phyloP scores from a whole-genome alignment of 2,329 filamentous ascomycete species.

The Stagonosporopsis rhizophila region DNA sequence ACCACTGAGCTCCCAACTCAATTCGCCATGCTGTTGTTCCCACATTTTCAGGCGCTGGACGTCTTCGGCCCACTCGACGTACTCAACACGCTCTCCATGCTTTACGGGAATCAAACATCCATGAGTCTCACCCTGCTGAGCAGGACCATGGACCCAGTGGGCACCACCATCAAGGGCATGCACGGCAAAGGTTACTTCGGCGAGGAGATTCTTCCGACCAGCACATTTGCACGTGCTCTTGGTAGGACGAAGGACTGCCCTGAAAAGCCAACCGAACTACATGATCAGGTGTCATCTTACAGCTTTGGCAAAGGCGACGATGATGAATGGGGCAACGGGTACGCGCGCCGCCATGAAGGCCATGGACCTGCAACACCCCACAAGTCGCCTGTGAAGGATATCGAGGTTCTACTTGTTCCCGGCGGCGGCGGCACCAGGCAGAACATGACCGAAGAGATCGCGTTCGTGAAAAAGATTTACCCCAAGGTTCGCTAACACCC shows the following conservation, averaged over 20 bases:
- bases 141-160: slow-evolving; percentile 39
- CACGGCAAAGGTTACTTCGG: slow-evolving; percentile 34
- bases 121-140: slow-evolving; percentile 40
- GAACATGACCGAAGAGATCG: slow-evolving; percentile 48
- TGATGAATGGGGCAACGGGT: slow-evolving; percentile 17
- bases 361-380: neutral
- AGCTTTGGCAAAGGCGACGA: slow-evolving; percentile 1
- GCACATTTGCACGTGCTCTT: slow-evolving; percentile 61
- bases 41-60: slow-evolving; percentile 41
- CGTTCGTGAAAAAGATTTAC: slow-evolving; percentile 58
- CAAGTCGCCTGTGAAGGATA: slow-evolving; percentile 31
- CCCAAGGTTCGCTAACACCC: slow-evolving; percentile 50
- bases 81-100: slow-evolving; percentile 45
- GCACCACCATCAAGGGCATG: slow-evolving; percentile 28
- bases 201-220: slow-evolving; percentile 55
- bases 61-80: slow-evolving; percentile 56
- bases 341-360: slow-evolving; percentile 18
- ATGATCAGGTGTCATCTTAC: slow-evolving; percentile 4
- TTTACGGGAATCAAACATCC: slow-evolving; percentile 28
- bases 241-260: slow-evolving; percentile 14
- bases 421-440: slow-evolving; percentile 62
- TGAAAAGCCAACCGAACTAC: neutral
- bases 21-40: slow-evolving; percentile 34
- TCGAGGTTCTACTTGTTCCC: slow-evolving; percentile 71
- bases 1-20: slow-evolving; percentile 32